phyloP scores from a whole-genome alignment of 1,139 yeast species.

The Zygosaccharomyces sapae region DNA sequence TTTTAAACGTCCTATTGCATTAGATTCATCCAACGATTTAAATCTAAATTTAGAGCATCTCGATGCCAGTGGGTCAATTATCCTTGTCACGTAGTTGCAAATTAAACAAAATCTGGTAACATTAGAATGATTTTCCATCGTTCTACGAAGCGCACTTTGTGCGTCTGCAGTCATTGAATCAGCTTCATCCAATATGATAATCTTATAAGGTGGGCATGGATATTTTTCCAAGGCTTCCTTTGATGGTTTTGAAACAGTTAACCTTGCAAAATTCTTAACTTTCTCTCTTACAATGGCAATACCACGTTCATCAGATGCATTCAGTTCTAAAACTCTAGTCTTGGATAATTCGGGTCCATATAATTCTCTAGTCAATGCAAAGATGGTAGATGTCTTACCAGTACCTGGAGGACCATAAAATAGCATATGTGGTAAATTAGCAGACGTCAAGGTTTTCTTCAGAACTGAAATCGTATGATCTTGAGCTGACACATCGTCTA shows the following conservation, averaged over 20 bases:
- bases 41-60: constrained; percentile 94
- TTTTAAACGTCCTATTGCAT: constrained; percentile 64
- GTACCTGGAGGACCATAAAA: constrained; percentile 98
- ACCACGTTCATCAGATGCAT: constrained; percentile 97
- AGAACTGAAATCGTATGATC: constrained; percentile 86
- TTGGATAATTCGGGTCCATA: constrained; percentile 71
- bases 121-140: constrained; percentile 90
- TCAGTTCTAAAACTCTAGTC: constrained; percentile 79
- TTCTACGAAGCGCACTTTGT: constrained; percentile 88
- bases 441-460: constrained; percentile 69
- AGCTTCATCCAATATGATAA: constrained; percentile 84
- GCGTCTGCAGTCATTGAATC: constrained; percentile 98
- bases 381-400: constrained; percentile 88
- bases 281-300: constrained; percentile 88
- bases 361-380: constrained; percentile 80
- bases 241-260: constrained; percentile 78
- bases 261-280: constrained; percentile 85
- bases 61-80: constrained; percentile 93
- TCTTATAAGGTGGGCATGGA: constrained; percentile 94
- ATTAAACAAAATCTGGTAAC: constrained; percentile 90
- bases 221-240: constrained; percentile 61
- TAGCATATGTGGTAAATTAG: constrained; percentile 90
- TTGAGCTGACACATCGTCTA: constrained; percentile 87
- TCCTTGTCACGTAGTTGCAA: constrained; percentile 93
- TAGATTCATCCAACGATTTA: constrained; percentile 64